A percentile compares a stretch with the other conserved stretches of the same genome.
These are phyloP conservation scores for Dactylellina sp. DNA, from an alignment of 2,329 filamentous ascomycete species.

Conservation along the genomic window DNA sequence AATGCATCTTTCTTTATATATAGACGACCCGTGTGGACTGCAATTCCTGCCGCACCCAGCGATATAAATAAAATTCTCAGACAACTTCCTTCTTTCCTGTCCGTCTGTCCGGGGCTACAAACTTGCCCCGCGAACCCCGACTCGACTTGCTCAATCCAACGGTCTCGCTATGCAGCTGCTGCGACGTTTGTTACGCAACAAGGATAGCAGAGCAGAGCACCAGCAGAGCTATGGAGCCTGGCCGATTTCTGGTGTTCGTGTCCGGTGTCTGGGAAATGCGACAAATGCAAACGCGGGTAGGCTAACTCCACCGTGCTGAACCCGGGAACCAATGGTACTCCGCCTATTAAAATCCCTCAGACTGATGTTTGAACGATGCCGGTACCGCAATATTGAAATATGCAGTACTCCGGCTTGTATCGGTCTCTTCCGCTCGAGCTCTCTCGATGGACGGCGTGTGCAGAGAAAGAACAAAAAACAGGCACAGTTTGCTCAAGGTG, in stretches of 20 bases:
- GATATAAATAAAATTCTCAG: conserved; percentile 16
- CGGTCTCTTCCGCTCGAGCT: conserved; percentile 19
- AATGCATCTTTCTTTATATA: conserved; percentile 24
- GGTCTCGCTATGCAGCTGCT: conserved; percentile 24
- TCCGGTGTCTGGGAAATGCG: no score
- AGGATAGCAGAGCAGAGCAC: no score
- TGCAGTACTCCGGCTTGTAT: conserved; percentile 35
- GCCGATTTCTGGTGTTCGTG: no score
- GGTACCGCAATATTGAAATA: conserved; percentile 23
- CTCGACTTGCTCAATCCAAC: conserved; percentile 42
- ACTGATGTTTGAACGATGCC: background rate
- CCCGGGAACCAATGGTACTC: conserved; percentile 46
- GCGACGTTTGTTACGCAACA: conserved; percentile 49
- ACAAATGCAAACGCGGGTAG: conserved; percentile 53
- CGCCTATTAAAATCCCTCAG: conserved; percentile 56
- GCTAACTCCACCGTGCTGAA: conserved; percentile 40
- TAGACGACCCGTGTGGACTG: no score
- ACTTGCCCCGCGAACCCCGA: conserved; percentile 29
- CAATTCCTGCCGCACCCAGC: conserved; percentile 14
- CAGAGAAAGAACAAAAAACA: background rate
- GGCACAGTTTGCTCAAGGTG: background rate
- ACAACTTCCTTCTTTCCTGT: conserved; percentile 12
- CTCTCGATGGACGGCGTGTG: no score
- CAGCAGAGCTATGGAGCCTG: no score
- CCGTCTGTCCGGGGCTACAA: conserved; percentile 34